Evolutionary conservation across 148 eudicot species (phyloP).

Genomic region (Silene conica): DNA sequence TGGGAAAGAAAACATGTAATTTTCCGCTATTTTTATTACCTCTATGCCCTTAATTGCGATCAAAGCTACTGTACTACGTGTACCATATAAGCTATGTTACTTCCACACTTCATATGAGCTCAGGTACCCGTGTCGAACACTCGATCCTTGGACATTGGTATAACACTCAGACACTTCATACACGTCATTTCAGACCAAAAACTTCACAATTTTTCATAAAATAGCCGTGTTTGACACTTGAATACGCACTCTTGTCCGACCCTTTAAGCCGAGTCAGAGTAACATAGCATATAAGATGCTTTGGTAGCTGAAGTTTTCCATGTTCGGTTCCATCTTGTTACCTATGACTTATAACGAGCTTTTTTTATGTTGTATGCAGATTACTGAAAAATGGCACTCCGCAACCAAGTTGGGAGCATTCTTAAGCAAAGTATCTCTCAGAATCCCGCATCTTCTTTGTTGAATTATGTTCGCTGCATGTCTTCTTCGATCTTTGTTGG

Average conservation of each 20-base stretch:
- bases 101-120: too few species aligned
- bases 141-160: too few species aligned
- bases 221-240: too few species aligned
- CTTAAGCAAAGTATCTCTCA: constrained; percentile 45
- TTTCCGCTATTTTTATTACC: not conserved
- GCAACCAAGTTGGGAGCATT: constrained; percentile 50
- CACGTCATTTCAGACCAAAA: too few species aligned
- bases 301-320: not conserved
- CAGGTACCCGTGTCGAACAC: too few species aligned
- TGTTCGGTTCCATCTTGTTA: not conserved
- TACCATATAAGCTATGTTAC: too few species aligned
- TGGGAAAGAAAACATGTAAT: too few species aligned
- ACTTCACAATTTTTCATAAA: too few species aligned
- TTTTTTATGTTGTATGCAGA: constrained; percentile 13
- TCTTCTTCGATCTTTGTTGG: constrained; percentile 32
- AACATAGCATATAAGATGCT: too few species aligned
- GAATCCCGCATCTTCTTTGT: constrained; percentile 43
- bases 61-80: not conserved
- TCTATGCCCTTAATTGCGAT: not conserved
- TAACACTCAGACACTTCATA: too few species aligned
- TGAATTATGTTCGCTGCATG: constrained; percentile 58
- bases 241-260: too few species aligned
- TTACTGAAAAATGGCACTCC: constrained; percentile 54
- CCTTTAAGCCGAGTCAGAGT: too few species aligned
- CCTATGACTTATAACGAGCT: not conserved